Conservation (phyloP, 2,329 filamentous ascomycete species). For the Penicillium griseofulvum region DNA sequence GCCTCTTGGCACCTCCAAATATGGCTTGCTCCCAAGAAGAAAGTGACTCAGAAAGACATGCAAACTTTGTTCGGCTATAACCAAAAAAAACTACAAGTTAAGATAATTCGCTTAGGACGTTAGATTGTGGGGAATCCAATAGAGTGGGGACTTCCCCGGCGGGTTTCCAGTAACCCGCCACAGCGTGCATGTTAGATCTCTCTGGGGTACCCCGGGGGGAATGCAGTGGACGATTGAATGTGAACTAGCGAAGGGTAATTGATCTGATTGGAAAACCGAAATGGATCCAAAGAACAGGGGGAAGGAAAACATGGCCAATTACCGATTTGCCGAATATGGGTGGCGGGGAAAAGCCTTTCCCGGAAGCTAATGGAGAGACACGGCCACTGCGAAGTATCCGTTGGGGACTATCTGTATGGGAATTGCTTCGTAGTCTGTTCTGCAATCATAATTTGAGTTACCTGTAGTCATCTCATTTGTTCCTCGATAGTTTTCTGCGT, state of each 20-base stretch:
- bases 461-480: neutral
- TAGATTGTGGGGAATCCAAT: neutral
- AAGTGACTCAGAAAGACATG: neutral
- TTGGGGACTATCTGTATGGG: neutral
- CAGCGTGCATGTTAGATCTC: neutral
- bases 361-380: slow-evolving; percentile 7
- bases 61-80: neutral
- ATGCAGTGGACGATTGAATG: slow-evolving; percentile 1
- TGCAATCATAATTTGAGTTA: neutral
- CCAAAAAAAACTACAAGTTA: neutral
- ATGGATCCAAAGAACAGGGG: slow-evolving; percentile 5
- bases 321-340: neutral
- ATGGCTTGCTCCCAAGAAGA: neutral
- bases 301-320: slow-evolving; percentile 11
- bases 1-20: slow-evolving; percentile 1
- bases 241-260: neutral
- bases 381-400: neutral
- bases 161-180: neutral
- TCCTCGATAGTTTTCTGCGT: neutral
- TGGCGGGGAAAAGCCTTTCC: slow-evolving; percentile 30
- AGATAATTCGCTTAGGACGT: neutral
- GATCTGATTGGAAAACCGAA: slow-evolving; percentile 12
- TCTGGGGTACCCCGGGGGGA: slow-evolving; percentile 14
- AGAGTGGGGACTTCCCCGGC: slow-evolving; percentile 1
- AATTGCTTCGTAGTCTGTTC: neutral